Base-by-base conservation (phyloP, 371 early-diverging fungal genomes). In the Zopfochytrium polystomum region DNA sequence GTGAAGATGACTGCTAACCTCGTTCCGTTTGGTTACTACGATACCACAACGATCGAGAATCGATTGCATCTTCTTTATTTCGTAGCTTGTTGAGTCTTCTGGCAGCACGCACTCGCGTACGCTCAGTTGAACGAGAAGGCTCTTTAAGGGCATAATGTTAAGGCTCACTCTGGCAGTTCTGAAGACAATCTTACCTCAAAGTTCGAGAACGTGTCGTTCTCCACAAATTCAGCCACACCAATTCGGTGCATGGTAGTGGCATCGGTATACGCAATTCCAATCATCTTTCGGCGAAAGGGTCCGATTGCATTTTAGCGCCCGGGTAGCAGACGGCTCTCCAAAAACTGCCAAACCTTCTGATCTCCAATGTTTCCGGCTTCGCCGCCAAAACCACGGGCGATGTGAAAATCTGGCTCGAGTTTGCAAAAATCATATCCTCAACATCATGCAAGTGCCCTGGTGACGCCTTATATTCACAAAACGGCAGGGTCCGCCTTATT, bases 391-490 rank as follows among this genome's bases (percentile, higher is more conserved):
- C 89, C 9, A 95, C 81, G 2, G 96, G 93, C 13, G 91, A 82
- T 0, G 81, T 64, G 0, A 87, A 75, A 69, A 90, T 78, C 32
- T 88, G 90, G 18, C 81, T 72, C 62, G 78, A 80, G 22, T 59
- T 50, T 23, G 78, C 68, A 60, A 94, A 95, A 35, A 97, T 65
- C 49, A 91, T 67, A 57, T 96, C 95, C 65, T 97, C 95, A 18
- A 97, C 81, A 32, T 84, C 86, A 64, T 89, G 87, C 50, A 95
- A 68, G 59, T 96, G 93, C 22, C 97, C 97, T 2, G 97, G 97
- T 1, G 96, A 94, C 3, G 95, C 96, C 79, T 78, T n/a, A 2
- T 27, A 25, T 45, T 7, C 11, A 29, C 43, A 57, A 3, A 22
- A 51, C n/a, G 33, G 38, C 23, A 11, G 13, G 44, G 15, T 1